Evolutionary conservation across 345 rosid genomes (phyloP), one percentile per base, ranked within the genome.

Genomic region (Moricandia moricandioides): DNA sequence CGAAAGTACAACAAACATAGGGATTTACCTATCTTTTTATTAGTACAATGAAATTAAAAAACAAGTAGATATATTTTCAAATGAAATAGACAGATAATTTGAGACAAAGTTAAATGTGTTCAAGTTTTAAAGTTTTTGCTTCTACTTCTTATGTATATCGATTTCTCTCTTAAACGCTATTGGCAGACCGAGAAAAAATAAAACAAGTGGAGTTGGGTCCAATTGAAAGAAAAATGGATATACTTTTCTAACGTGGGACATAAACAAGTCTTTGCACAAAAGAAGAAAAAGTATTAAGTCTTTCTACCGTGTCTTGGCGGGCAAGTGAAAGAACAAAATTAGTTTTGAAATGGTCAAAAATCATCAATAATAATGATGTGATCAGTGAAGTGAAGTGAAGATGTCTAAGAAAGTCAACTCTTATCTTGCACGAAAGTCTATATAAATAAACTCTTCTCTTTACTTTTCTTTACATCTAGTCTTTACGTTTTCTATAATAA

Each of bases 371-470:
- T 34, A 11, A 49, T 58, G 52, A 45, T 45, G 52, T 51, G 14
- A 51, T 21, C 55, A 51, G 17, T 16, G 57, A 51, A 51, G 10
- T n/a, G n/a, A n/a, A n/a, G 24, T 21, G 24, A 21, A 21, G 24
- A 17, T 17, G 57, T 51, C 8, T 14, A 49, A 61, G 68, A 51
- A 62, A 75, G 39, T 76, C 49, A 69, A 37, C 52, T 45, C 52
- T n/a, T 74, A 43, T 45, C 17, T 26, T 7, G 52, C 52, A 45
- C 52, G 13, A 43, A 40, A 45, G 52, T 67, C 56, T 69, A 51
- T 69, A 75, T 61, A 69, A 75, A 54, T 76, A 27, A 62, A 37
- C 52, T n/a, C 52, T n/a, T 74, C 47, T 45, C 12, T 26, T 7
- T 4, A 67, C 9, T 26, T 56, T 14, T 56, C 3, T 26, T 56